Percentiles rank a stretch among this genome's conserved stretches.
Conservation (phyloP, 2,329 filamentous ascomycete genomes). For the Colletotrichum ledebouriae region DNA sequence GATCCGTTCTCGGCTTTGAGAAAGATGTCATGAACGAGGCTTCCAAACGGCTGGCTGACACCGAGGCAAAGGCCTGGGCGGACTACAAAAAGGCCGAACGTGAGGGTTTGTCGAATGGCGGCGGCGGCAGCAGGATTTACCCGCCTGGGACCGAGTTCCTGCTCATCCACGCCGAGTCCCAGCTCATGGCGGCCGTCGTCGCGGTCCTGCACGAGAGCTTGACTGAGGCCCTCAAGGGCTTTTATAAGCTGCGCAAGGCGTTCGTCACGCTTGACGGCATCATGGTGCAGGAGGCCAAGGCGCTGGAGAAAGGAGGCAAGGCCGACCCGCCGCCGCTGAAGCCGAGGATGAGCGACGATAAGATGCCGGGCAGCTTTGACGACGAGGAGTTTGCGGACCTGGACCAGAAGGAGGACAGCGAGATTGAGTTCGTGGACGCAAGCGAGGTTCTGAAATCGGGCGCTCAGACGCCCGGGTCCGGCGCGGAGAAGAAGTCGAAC, state of each 20-base stretch:
- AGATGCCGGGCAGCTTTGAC: constrained; percentile 56
- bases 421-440: constrained; percentile 69
- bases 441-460: constrained; percentile 60
- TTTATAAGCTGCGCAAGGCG: constrained; percentile 92
- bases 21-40: constrained; percentile 92
- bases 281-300: constrained; percentile 77
- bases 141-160: constrained; percentile 88
- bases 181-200: constrained; percentile 90
- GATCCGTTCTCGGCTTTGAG: constrained; percentile 90
- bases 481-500: constrained; percentile 60
- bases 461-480: constrained; percentile 59
- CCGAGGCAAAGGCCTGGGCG: constrained; percentile 81
- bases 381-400: constrained; percentile 52
- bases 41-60: constrained; percentile 76
- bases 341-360: constrained; percentile 46
- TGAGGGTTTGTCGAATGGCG: constrained; percentile 40
- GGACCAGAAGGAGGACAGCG: constrained; percentile 51
- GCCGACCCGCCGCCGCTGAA: constrained; percentile 41
- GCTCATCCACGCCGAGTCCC: constrained; percentile 85
- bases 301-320: constrained; percentile 47
- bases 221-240: constrained; percentile 90
- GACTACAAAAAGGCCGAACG: constrained; percentile 80
- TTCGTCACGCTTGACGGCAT: constrained; percentile 86
- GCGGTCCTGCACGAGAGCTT: constrained; percentile 92
- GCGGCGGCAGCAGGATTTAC: constrained; percentile 68